These are phyloP conservation scores for Quercus dentata DNA, from an alignment of 306 rosid species.

Conservation along the genomic window DNA sequence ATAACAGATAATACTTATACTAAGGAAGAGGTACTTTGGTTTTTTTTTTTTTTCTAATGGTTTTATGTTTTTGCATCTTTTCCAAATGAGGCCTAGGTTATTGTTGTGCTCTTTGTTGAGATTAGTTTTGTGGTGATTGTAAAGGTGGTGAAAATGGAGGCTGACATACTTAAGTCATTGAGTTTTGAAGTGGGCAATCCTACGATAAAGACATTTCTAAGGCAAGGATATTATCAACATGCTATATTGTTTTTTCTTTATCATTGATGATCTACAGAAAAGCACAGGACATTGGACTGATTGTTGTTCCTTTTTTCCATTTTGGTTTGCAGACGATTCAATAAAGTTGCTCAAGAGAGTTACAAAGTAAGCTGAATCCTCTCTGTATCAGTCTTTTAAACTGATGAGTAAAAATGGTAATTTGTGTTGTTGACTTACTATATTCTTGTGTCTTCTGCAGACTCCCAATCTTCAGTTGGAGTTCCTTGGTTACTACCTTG, in stretches of 20 bases:
- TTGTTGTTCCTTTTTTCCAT: not conserved
- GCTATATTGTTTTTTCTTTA: not conserved
- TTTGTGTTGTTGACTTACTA: constrained; percentile 12
- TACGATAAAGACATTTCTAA: constrained; percentile 71
- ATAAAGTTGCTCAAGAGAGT: constrained; percentile 46
- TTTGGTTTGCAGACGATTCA: constrained; percentile 58
- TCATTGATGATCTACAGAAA: not conserved
- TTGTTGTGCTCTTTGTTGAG: not conserved
- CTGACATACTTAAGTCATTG: constrained; percentile 64
- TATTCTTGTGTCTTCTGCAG: constrained; percentile 33
- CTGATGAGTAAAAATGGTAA: not conserved
- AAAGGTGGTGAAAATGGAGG: constrained; percentile 85
- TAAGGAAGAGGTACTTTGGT: constrained; percentile 53
- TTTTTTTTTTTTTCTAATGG: too few relatives aligned
- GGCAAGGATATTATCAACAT: constrained; percentile 36
- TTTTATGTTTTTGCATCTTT: not conserved
- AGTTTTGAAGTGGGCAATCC: constrained; percentile 88
- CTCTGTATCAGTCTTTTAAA: not conserved
- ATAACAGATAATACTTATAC: constrained; percentile 75
- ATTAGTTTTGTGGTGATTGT: not conserved
- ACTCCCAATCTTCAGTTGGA: constrained; percentile 57
- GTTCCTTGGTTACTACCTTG: constrained; percentile 71
- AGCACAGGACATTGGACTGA: not conserved
- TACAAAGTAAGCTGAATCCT: constrained; percentile 41
- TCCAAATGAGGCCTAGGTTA: not conserved